These are phyloP conservation scores for Solanum verrucosum DNA, from an alignment of 257 asterid genomes.

Conservation along the genomic window DNA sequence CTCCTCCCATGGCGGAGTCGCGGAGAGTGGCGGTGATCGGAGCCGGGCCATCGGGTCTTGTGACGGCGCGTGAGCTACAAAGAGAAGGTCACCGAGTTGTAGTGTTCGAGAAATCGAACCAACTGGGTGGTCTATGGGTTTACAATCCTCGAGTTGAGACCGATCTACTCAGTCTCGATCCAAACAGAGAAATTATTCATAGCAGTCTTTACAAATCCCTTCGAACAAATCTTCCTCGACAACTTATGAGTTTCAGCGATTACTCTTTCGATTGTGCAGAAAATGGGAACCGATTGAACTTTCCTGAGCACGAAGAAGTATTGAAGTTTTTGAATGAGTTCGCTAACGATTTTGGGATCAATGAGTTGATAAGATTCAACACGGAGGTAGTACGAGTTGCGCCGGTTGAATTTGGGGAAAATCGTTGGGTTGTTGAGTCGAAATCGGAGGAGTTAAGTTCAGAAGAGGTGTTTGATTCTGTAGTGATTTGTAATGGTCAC, in stretches of 20 bases:
- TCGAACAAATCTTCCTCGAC: neutral
- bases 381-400: conserved; percentile 42
- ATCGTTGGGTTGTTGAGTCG: conserved; percentile 36
- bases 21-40: conserved; percentile 53
- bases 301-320: conserved; percentile 49
- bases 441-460: neutral
- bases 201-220: conserved; percentile 1
- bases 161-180: conserved; percentile 42
- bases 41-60: conserved; percentile 41
- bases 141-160: conserved; percentile 41
- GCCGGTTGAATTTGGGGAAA: conserved; percentile 1
- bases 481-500: conserved; percentile 24
- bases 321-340: conserved; percentile 35
- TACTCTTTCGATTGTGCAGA: neutral
- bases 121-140: conserved; percentile 49
- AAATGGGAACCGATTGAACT: neutral
- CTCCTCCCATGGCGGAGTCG: neutral
- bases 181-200: conserved; percentile 3
- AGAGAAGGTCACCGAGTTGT: conserved; percentile 17
- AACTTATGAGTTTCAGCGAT: conserved; percentile 6
- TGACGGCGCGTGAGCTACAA: conserved; percentile 30
- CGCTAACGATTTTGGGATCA: conserved; percentile 24
- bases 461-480: conserved; percentile 28
- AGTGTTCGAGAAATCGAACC: conserved; percentile 32
- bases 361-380: conserved; percentile 29